phyloP scores from a whole-genome alignment of 2,329 filamentous ascomycete species.

The Macrophomina tecta region DNA sequence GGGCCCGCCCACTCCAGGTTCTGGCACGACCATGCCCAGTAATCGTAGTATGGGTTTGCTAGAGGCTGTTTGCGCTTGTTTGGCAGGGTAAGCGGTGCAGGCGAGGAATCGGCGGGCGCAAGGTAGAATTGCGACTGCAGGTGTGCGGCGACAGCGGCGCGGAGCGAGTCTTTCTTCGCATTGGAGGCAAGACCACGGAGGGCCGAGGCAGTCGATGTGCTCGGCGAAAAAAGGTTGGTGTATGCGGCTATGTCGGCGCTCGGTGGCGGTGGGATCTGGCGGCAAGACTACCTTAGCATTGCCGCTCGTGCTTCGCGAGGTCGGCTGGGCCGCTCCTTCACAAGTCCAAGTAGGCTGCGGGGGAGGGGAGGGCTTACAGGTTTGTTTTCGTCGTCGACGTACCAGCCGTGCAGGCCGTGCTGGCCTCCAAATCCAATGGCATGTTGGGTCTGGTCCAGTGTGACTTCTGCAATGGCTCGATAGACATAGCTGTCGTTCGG shows the following conservation, averaged over 20 bases:
- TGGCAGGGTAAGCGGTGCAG: conserved; percentile 40
- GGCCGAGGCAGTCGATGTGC: conserved; percentile 65
- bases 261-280: conserved; percentile 52
- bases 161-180: conserved; percentile 68
- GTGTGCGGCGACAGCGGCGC: conserved; percentile 62
- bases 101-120: conserved; percentile 45
- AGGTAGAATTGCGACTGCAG: conserved; percentile 58
- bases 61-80: conserved; percentile 46
- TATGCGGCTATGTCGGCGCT: conserved; percentile 69
- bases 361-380: background rate
- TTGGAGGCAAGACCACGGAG: conserved; percentile 69
- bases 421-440: conserved; percentile 54
- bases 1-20: conserved; percentile 71
- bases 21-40: conserved; percentile 70
- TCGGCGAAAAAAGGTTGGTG: conserved; percentile 68
- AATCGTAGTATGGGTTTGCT: conserved; percentile 70
- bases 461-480: conserved; percentile 58
- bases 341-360: conserved; percentile 11
- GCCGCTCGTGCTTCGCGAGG: conserved; percentile 13
- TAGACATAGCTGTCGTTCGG: conserved; percentile 57
- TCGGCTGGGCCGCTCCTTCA: conserved; percentile 30
- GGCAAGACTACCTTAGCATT: conserved; percentile 34
- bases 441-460: conserved; percentile 56
- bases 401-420: conserved; percentile 60
- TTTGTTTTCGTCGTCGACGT: conserved; percentile 51